Evolutionary conservation across 2,329 filamentous ascomycete species (phyloP).

Genomic region (Cladosporium sp.): DNA sequence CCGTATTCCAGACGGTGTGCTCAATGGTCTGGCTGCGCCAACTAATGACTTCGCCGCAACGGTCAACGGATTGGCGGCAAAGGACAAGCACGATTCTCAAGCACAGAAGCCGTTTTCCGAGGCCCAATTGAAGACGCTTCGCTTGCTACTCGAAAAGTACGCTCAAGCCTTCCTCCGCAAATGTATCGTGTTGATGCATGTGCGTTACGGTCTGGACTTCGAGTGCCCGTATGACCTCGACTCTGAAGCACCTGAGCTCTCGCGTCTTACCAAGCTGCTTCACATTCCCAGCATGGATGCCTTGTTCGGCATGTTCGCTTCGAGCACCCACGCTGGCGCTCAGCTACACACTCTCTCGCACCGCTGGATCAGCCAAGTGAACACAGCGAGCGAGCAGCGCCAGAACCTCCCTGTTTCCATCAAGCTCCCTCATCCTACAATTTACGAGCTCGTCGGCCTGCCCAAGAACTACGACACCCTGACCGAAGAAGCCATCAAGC

Average conservation of each 20-base stretch:
- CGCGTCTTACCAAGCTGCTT: conserved; percentile 71
- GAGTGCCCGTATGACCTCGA: conserved; percentile 51
- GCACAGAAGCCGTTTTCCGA: neutral
- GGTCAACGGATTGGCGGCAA: neutral
- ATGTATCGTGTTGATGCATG: conserved; percentile 73
- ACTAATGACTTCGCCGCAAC: conserved; percentile 12
- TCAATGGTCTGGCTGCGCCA: conserved; percentile 24
- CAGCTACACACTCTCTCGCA: conserved; percentile 48
- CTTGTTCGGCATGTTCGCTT: conserved; percentile 59
- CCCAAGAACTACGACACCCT: conserved; percentile 88
- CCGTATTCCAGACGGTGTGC: neutral
- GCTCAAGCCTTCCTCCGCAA: conserved; percentile 89
- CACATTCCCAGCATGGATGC: conserved; percentile 73
- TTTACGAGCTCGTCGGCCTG: conserved; percentile 89
- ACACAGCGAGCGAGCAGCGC: conserved; percentile 25
- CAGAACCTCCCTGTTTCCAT: conserved; percentile 37
- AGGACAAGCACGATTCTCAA: neutral
- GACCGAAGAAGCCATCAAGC: conserved; percentile 83
- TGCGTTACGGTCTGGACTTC: conserved; percentile 85
- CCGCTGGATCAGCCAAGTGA: conserved; percentile 68
- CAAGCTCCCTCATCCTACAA: conserved; percentile 72
- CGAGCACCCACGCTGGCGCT: conserved; percentile 35
- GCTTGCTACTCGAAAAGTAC: conserved; percentile 64
- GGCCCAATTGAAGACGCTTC: conserved; percentile 24
- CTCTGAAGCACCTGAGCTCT: conserved; percentile 55